phyloP scores from a whole-genome alignment of 176 grass and related monocot genomes.

The Carex parvula region DNA sequence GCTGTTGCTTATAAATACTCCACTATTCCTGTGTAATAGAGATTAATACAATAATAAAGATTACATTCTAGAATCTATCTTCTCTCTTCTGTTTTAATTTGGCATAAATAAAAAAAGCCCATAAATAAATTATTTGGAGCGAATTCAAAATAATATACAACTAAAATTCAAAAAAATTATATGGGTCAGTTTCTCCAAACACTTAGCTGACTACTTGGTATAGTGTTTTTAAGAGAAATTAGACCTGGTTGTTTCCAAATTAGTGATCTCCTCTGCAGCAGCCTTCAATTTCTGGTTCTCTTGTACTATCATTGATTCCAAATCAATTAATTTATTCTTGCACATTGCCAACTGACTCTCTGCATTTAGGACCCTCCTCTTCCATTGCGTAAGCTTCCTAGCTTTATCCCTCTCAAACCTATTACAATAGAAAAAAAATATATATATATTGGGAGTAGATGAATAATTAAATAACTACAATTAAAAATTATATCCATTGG shows the following conservation, averaged over 20 bases:
- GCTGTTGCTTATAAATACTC: too few relatives aligned
- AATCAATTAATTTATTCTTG: conserved; percentile 44
- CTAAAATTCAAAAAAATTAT: not conserved
- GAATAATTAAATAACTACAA: not conserved
- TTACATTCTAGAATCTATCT: too few relatives aligned
- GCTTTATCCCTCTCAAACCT: conserved; percentile 86
- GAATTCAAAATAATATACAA: not conserved
- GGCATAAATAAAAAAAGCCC: not conserved
- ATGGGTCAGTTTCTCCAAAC: not conserved
- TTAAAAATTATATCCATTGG: not conserved
- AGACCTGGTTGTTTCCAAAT: conserved; percentile 65
- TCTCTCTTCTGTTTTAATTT: not conserved
- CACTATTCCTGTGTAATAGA: too few relatives aligned
- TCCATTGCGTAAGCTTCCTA: conserved; percentile 39
- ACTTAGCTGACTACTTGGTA: not conserved
- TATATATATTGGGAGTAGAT: not conserved
- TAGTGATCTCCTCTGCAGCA: conserved; percentile 40
- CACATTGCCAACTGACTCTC: conserved; percentile 47
- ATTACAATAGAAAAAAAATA: not conserved
- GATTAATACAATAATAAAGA: too few relatives aligned
- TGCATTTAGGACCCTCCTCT: conserved; percentile 46
- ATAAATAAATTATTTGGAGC: not conserved
- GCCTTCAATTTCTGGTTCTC: conserved; percentile 58
- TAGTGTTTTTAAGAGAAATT: not conserved
- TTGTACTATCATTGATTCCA: conserved; percentile 32